These are phyloP conservation scores for Papilionanthe hybrid DNA, from an alignment of 116 monocot genomes.

Conservation along the genomic window DNA sequence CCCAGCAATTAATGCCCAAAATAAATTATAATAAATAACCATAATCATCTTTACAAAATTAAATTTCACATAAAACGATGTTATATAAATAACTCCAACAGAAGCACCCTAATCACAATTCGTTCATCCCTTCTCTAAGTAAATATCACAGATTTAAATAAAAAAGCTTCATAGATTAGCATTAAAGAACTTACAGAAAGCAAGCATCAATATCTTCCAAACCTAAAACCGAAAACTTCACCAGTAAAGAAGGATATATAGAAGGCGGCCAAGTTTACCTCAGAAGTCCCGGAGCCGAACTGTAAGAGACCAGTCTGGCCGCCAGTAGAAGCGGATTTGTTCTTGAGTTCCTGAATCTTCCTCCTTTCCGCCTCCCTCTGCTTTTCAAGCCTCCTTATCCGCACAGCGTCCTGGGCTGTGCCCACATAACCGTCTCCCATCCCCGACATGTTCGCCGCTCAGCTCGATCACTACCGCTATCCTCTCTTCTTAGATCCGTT, in stretches of 20 bases:
- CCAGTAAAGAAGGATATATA: neutral
- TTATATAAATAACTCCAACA: neutral
- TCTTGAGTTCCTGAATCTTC: conserved; percentile 95
- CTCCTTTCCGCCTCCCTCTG: conserved; percentile 91
- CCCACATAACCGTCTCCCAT: conserved; percentile 99
- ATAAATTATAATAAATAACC: neutral
- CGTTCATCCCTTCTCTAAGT: neutral
- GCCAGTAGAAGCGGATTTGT: conserved; percentile 68
- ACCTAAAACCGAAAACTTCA: neutral
- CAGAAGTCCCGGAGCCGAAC: conserved; percentile 98
- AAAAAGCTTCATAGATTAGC: neutral
- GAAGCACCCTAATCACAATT: neutral
- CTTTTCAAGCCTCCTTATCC: conserved; percentile 95
- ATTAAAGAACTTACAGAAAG: neutral
- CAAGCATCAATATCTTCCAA: neutral
- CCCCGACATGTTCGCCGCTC: conserved; percentile 58
- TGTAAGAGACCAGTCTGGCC: conserved; percentile 91
- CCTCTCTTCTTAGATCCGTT: no score
- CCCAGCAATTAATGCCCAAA: neutral
- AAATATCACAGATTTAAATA: neutral
- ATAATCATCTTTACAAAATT: conserved; percentile 1
- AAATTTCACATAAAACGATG: neutral
- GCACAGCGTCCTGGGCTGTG: conserved; percentile 89
- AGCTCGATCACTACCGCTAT: no score
- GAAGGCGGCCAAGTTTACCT: conserved; percentile 30